Evolutionary conservation across 495 filamentous ascomycete species (phyloP).

Genomic region (Thozetella sp.): DNA sequence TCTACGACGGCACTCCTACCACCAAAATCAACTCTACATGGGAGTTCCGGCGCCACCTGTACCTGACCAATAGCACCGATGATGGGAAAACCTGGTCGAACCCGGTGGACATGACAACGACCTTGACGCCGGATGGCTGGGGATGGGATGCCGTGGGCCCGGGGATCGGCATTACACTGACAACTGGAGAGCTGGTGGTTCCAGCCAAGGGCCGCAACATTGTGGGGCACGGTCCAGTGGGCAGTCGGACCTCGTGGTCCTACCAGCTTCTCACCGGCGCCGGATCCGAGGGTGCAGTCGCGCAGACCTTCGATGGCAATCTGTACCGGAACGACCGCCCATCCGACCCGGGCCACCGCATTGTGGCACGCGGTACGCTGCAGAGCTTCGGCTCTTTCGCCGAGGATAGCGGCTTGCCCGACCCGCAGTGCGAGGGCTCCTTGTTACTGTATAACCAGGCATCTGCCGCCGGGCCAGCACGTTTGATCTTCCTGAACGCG

Average conservation of each 20-base stretch:
- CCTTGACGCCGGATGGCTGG: neutral
- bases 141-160: neutral
- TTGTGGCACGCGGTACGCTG: neutral
- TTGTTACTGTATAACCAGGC: neutral
- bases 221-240: neutral
- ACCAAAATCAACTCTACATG: neutral
- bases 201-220: neutral
- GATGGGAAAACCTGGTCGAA: neutral
- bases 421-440: neutral
- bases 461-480: neutral
- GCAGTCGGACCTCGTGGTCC: neutral
- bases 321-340: constrained; percentile 1
- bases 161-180: neutral
- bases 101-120: neutral
- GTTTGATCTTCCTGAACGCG: neutral
- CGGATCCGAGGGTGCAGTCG: neutral
- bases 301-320: neutral
- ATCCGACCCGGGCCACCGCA: neutral
- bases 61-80: neutral
- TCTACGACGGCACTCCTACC: neutral
- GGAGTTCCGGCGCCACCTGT: neutral
- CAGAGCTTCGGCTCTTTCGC: neutral
- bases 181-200: neutral
- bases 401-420: neutral
- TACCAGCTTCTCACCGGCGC: neutral